Percentiles rank a stretch among this genome's conserved stretches.
Conservation (phyloP, 805 yeast genomes). For the Candida argentea region DNA sequence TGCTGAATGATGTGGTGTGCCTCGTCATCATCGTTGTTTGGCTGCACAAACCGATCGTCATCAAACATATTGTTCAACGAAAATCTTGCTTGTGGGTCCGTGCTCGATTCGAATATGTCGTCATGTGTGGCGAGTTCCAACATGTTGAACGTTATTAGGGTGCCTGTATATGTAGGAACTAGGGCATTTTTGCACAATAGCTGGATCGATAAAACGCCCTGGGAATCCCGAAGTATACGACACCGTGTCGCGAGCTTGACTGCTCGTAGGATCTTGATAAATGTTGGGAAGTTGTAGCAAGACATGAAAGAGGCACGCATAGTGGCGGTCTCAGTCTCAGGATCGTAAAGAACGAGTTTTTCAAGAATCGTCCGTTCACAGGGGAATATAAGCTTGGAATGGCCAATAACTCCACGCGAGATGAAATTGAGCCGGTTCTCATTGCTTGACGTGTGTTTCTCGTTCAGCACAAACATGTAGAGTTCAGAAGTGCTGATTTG, state of each 20-base stretch:
- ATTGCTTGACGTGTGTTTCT: slow-evolving; percentile 3
- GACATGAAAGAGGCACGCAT: slow-evolving; percentile 16
- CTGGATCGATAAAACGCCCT: slow-evolving; percentile 28
- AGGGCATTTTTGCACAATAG: slow-evolving; percentile 24
- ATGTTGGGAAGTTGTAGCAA: slow-evolving; percentile 22
- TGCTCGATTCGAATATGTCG: slow-evolving; percentile 1
- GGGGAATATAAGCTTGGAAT: slow-evolving; percentile 58
- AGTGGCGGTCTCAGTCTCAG: slow-evolving; percentile 17
- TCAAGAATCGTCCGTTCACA: slow-evolving; percentile 53
- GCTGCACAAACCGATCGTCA: slow-evolving; percentile 16
- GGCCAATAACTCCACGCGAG: slow-evolving; percentile 67
- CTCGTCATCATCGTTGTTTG: slow-evolving; percentile 5
- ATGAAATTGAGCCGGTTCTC: slow-evolving; percentile 42
- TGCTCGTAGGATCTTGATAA: slow-evolving; percentile 22
- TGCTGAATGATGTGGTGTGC: too few relatives aligned
- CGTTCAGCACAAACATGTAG: slow-evolving; percentile 20
- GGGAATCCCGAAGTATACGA: slow-evolving; percentile 25
- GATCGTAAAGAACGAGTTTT: slow-evolving; percentile 33
- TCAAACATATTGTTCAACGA: slow-evolving; percentile 16
- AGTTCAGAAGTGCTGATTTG: slow-evolving; percentile 27
- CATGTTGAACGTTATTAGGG: slow-evolving; percentile 30
- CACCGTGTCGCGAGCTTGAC: slow-evolving; percentile 30
- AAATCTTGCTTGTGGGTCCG: slow-evolving; percentile 1
- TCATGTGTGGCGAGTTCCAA: slow-evolving; percentile 18
- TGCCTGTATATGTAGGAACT: slow-evolving; percentile 22